phyloP scores from a whole-genome alignment of 1,139 yeast species.

The Tardiomyces depauwii region DNA sequence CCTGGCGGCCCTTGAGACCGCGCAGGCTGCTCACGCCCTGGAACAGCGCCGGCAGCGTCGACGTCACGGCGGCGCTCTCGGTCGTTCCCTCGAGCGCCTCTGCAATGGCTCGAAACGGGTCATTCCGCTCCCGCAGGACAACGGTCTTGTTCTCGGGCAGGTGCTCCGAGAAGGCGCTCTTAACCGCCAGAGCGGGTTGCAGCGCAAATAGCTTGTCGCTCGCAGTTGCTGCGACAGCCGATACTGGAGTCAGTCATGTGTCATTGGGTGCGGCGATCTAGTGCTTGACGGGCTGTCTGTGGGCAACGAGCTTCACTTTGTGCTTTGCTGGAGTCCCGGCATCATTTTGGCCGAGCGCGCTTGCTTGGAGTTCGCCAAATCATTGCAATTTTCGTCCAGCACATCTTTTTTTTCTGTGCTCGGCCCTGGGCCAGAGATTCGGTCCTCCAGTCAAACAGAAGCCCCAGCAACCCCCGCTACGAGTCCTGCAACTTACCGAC shows the following conservation, averaged over 20 bases:
- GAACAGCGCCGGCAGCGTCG: conserved; percentile 45
- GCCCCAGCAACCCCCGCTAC: no score
- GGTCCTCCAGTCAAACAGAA: no score
- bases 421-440: no score
- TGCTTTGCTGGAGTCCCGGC: no score
- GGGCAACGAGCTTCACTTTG: no score
- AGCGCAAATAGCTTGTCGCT: conserved; percentile 25
- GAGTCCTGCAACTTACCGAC: no score
- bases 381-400: no score
- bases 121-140: conserved; percentile 38
- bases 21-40: conserved; percentile 50
- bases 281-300: no score
- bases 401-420: no score
- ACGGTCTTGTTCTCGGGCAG: conserved; percentile 15
- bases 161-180: conserved; percentile 25
- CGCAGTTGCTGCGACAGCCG: not conserved
- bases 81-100: conserved; percentile 6
- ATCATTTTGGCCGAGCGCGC: no score
- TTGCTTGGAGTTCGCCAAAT: no score
- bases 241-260: not conserved
- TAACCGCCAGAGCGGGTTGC: conserved; percentile 38
- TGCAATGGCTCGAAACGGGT: conserved; percentile 40
- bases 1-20: conserved; percentile 32
- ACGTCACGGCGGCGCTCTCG: conserved; percentile 27
- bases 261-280: no score